Evolutionary conservation across 441 rosid species (phyloP).

Genomic region (Brassica hybrid): DNA sequence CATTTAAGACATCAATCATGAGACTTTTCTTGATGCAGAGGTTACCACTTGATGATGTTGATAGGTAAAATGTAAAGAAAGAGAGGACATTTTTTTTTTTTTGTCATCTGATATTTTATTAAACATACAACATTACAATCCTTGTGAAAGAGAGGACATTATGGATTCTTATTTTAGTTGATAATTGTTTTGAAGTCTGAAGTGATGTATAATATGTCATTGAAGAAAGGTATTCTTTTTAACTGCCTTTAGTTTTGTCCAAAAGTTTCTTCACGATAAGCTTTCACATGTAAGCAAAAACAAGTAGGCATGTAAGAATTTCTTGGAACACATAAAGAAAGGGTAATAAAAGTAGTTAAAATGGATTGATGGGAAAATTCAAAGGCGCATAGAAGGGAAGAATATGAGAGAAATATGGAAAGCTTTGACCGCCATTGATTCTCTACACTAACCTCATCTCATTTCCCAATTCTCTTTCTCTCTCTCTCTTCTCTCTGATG

Average conservation of each 20-base stretch:
- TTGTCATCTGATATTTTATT: no score
- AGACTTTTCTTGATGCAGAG: conserved; percentile 26
- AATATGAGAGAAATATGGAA: conserved; percentile 58
- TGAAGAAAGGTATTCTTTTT: not conserved
- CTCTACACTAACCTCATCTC: conserved; percentile 40
- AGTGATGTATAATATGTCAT: not conserved
- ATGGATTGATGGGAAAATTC: conserved; percentile 48
- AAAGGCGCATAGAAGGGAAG: conserved; percentile 54
- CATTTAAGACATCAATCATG: not conserved
- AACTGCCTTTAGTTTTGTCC: not conserved
- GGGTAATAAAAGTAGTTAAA: conserved; percentile 27
- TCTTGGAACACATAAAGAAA: not conserved
- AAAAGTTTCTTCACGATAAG: not conserved
- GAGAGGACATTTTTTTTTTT: not conserved
- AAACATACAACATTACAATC: no score
- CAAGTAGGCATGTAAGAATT: not conserved
- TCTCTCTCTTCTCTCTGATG: conserved; percentile 19
- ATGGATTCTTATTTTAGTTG: not conserved
- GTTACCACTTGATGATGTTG: not conserved
- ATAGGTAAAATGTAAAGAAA: not conserved
- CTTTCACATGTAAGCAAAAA: not conserved
- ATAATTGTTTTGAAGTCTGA: not conserved
- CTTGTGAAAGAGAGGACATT: not conserved
- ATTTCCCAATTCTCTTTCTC: conserved; percentile 13
- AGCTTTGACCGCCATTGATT: conserved; percentile 67